Conservation (phyloP, 2,329 filamentous ascomycete genomes). For the Raffaelea deltoideospora region DNA sequence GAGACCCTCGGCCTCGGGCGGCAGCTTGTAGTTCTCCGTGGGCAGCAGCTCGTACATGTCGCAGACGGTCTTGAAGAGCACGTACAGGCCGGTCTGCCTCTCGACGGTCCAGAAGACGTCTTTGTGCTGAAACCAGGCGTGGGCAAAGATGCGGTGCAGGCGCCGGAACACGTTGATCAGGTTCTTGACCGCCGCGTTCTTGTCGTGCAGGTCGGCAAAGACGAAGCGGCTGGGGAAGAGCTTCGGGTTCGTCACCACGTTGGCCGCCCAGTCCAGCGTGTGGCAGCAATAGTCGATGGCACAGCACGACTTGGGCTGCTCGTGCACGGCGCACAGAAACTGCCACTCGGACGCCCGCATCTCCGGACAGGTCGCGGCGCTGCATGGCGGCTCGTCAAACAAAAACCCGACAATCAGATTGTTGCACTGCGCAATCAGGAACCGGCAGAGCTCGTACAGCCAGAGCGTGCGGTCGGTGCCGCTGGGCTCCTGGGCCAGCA, state of each 20-base stretch:
- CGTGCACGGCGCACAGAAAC: constrained; percentile 94
- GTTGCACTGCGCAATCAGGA: constrained; percentile 90
- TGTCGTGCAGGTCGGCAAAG: constrained; percentile 40
- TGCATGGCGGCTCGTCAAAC: constrained; percentile 80
- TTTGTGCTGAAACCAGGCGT: constrained; percentile 96
- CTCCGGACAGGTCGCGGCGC: constrained; percentile 77
- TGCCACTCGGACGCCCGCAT: constrained; percentile 99
- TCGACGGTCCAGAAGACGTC: constrained; percentile 93
- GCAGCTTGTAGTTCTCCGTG: constrained; percentile 90
- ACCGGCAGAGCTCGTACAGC: constrained; percentile 96
- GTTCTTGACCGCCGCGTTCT: constrained; percentile 57
- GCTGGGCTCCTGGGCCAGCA: constrained; percentile 65
- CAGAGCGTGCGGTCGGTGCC: constrained; percentile 78
- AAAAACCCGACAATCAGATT: constrained; percentile 84
- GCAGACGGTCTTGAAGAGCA: constrained; percentile 94
- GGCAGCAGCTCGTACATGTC: constrained; percentile 82
- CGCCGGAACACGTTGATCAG: constrained; percentile 89
- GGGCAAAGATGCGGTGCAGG: constrained; percentile 91
- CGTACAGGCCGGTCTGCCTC: constrained; percentile 76
- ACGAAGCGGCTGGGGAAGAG: constrained; percentile 80
- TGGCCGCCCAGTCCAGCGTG: constrained; percentile 94
- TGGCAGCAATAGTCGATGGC: constrained; percentile 99
- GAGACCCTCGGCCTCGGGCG: constrained; percentile 78
- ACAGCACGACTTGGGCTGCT: constrained; percentile 90
- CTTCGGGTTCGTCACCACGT: constrained; percentile 85